Conservation (phyloP, 2,329 filamentous ascomycete genomes). For the Penicillium sumatraense region DNA sequence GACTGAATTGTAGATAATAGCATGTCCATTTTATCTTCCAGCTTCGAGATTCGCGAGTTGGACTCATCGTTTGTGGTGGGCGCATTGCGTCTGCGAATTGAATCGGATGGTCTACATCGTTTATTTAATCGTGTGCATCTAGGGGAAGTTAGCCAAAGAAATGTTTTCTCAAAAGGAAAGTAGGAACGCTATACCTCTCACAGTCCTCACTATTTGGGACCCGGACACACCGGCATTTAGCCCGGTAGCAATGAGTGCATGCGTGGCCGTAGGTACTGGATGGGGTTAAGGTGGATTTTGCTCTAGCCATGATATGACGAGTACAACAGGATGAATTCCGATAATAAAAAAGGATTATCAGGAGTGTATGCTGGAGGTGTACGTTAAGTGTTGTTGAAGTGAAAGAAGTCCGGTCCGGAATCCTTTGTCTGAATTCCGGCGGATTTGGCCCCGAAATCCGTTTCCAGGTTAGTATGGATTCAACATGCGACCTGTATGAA, state of each 20-base stretch:
- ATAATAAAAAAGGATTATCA: no score
- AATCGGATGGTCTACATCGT: constrained; percentile 39
- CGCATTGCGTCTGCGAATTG: constrained; percentile 35
- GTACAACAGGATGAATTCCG: no score
- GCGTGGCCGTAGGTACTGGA: constrained; percentile 33
- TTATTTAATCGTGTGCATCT: constrained; percentile 45
- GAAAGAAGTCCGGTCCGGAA: no score
- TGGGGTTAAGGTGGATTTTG: constrained; percentile 5
- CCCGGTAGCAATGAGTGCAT: constrained; percentile 36
- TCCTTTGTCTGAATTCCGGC: no score
- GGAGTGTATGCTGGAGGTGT: no score
- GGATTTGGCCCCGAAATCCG: no score
- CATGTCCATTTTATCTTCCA: constrained; percentile 41
- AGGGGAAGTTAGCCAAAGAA: no score
- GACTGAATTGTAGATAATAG: constrained; percentile 38
- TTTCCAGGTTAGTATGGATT: no score
- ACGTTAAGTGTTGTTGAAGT: no score
- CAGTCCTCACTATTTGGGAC: neutral
- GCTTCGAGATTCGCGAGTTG: constrained; percentile 37
- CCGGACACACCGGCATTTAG: constrained; percentile 36
- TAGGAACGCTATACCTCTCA: constrained; percentile 27
- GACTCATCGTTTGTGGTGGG: constrained; percentile 33
- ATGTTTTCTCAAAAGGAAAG: neutral
- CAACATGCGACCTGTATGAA: no score
- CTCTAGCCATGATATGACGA: constrained; percentile 28